phyloP scores from a whole-genome alignment of 176 grass and related monocot genomes.

The Avena eriantha region DNA sequence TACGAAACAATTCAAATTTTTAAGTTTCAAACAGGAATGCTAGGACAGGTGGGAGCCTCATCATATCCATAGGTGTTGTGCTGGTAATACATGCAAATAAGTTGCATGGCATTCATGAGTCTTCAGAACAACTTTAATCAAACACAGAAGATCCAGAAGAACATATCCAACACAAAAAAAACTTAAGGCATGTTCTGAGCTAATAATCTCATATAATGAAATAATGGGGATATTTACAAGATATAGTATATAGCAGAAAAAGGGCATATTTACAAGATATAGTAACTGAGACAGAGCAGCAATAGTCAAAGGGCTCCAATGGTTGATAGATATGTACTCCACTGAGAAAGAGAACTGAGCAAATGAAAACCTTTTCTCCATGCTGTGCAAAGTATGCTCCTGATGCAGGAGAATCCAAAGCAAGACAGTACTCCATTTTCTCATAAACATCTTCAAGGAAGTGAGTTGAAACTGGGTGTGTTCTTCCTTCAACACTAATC shows the following conservation, averaged over 20 bases:
- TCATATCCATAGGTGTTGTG: conserved; percentile 2
- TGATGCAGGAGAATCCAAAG: conserved; percentile 87
- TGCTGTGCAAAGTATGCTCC: conserved; percentile 65
- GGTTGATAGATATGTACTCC: conserved; percentile 30
- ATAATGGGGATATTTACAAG: not conserved
- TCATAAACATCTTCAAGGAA: conserved; percentile 98
- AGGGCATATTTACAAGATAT: not conserved
- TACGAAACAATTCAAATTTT: conserved; percentile 25
- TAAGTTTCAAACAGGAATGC: conserved; percentile 28
- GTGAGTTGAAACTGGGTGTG: conserved; percentile 86
- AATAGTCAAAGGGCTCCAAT: conserved; percentile 23
- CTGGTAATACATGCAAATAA: conserved; percentile 23
- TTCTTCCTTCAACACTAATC: conserved; percentile 96
- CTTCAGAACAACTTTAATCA: conserved; percentile 25
- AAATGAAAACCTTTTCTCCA: conserved; percentile 62
- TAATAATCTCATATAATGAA: not conserved
- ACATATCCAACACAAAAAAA: conserved; percentile 15
- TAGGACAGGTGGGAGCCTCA: not conserved
- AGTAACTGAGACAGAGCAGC: conserved; percentile 31
- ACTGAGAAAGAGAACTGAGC: conserved; percentile 21
- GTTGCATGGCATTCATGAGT: not conserved
- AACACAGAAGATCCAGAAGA: conserved; percentile 27
- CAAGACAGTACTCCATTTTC: conserved; percentile 78
- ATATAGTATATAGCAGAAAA: not conserved
- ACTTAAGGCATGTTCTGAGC: not conserved